These are phyloP conservation scores for Psilocybe azurescens DNA, from an alignment of 768 basidiomycete genomes.

Conservation along the genomic window DNA sequence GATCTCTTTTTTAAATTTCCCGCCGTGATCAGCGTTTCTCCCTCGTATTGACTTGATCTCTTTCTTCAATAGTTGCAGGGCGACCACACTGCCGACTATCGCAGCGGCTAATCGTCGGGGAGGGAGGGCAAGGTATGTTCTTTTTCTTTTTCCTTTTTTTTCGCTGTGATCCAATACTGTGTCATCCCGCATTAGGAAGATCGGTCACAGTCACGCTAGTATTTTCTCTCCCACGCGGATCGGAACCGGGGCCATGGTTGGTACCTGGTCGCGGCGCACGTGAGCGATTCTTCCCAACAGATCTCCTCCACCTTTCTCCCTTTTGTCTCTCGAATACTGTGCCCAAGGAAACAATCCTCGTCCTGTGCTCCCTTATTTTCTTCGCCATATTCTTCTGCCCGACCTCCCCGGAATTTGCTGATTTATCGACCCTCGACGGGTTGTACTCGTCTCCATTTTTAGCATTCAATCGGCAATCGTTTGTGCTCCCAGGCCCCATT, in stretches of 20 bases:
- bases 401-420: background rate
- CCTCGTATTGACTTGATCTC: background rate
- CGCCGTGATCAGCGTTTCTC: constrained; percentile 9
- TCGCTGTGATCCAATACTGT: constrained; percentile 20
- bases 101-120: constrained; percentile 4
- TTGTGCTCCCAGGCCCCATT: constrained; percentile 11
- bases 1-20: constrained; percentile 28
- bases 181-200: background rate
- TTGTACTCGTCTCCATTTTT: constrained; percentile 8
- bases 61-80: background rate
- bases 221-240: constrained; percentile 30
- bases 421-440: constrained; percentile 6
- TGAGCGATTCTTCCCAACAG: constrained; percentile 21
- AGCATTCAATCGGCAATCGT: constrained; percentile 10
- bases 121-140: constrained; percentile 2
- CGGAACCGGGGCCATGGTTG: constrained; percentile 32
- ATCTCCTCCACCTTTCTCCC: constrained; percentile 8
- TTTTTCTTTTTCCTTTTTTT: constrained; percentile 20
- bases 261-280: constrained; percentile 39
- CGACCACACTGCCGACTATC: background rate
- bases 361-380: constrained; percentile 1
- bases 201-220: constrained; percentile 11
- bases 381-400: constrained; percentile 8
- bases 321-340: constrained; percentile 14
- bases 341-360: constrained; percentile 20